phyloP scores from a whole-genome alignment of 2,329 filamentous ascomycete species.

The Arthrobotrys musiformis region DNA sequence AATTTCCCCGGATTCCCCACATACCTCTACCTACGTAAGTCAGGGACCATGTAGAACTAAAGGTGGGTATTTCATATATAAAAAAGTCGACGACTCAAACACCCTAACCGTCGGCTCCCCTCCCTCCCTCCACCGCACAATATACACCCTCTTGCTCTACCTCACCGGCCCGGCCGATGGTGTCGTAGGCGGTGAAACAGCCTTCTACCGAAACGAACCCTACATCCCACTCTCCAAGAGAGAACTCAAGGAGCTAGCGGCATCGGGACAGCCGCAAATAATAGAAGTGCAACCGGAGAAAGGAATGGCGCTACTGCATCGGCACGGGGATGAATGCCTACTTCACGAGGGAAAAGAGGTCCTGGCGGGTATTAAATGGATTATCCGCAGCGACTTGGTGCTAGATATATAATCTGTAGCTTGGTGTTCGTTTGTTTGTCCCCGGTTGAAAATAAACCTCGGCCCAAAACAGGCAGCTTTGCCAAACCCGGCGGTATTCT shows the following conservation, averaged over 20 bases:
- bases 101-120: constrained; percentile 70
- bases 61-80: too few species aligned
- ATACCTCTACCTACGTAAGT: too few species aligned
- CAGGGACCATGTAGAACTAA: too few species aligned
- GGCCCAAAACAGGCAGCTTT: constrained; percentile 21
- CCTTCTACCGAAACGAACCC: constrained; percentile 74
- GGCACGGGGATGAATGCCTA: constrained; percentile 88
- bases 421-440: not conserved
- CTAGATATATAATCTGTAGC: constrained; percentile 7
- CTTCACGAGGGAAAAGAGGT: constrained; percentile 88
- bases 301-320: constrained; percentile 87
- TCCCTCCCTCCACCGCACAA: constrained; percentile 71
- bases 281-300: constrained; percentile 79
- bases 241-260: constrained; percentile 61
- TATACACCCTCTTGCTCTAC: constrained; percentile 91
- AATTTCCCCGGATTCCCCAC: not conserved
- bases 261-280: constrained; percentile 67
- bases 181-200: constrained; percentile 86
- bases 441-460: constrained; percentile 52
- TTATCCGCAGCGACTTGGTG: constrained; percentile 84
- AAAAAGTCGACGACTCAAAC: constrained; percentile 85
- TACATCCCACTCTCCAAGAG: constrained; percentile 64
- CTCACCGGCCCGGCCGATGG: constrained; percentile 79
- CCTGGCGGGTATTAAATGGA: constrained; percentile 79
- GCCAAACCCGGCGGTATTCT: constrained; percentile 8